These are phyloP conservation scores for Dissophora ornata DNA, from an alignment of 192 early-diverging fungal genomes.

Conservation along the genomic window DNA sequence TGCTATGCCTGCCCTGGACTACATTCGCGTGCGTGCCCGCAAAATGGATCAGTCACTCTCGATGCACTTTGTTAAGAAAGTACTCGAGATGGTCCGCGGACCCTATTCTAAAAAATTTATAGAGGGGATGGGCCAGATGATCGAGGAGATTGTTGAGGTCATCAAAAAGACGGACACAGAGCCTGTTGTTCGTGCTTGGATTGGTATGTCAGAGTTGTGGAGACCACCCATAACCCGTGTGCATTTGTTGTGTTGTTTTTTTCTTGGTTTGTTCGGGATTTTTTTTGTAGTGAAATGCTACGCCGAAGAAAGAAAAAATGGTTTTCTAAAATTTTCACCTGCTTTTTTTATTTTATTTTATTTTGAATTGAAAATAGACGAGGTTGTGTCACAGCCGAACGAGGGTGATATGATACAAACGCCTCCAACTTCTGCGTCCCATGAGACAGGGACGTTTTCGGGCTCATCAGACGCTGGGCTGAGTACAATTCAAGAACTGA, in stretches of 20 bases:
- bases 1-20: constrained; percentile 71
- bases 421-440: constrained; percentile 11
- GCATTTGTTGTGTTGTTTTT: constrained; percentile 4
- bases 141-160: constrained; percentile 55
- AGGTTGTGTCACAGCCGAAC: constrained; percentile 27
- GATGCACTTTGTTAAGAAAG: constrained; percentile 73
- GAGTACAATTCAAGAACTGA: constrained; percentile 34
- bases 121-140: constrained; percentile 55
- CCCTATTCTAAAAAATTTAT: constrained; percentile 61
- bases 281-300: too few relatives aligned
- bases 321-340: background rate
- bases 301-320: too few relatives aligned
- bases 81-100: constrained; percentile 57
- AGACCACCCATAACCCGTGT: background rate
- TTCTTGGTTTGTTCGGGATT: background rate
- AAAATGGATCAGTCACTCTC: constrained; percentile 75
- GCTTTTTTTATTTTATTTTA: background rate
- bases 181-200: constrained; percentile 41
- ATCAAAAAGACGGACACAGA: constrained; percentile 52
- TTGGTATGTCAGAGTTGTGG: constrained; percentile 39
- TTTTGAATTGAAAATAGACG: constrained; percentile 26
- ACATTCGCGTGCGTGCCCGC: constrained; percentile 62
- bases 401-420: constrained; percentile 32
- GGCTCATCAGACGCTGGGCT: constrained; percentile 15
- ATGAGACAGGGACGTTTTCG: constrained; percentile 1